Evolutionary conservation across 805 yeast species (phyloP), one percentile per base, ranked within the genome.

Genomic region (Lachancea meyersii): DNA sequence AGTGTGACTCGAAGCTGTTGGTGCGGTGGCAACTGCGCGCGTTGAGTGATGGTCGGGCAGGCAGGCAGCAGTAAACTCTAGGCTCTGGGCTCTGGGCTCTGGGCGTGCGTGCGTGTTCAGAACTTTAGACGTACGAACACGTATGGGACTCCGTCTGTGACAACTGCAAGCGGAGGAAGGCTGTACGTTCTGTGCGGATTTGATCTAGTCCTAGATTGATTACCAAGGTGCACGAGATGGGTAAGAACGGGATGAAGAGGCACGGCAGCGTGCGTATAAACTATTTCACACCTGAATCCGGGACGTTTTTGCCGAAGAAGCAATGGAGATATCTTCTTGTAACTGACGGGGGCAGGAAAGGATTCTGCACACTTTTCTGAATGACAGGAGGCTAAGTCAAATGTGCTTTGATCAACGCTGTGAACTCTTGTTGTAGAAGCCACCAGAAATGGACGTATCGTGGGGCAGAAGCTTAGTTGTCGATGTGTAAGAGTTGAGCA

Each of bases 331-430:
- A n/a, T n/a, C n/a, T n/a, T n/a, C n/a, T n/a, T n/a, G n/a, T n/a
- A n/a, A n/a, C n/a, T n/a, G n/a, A n/a, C n/a, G n/a, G n/a, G n/a
- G 28, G 28, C 28, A 26, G 28, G 13, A 18, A 20, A 19, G 7
- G 11, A 22, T 34, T n/a, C 37, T 34, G 37, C 37, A 34, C 37
- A 34, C 26, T 73, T 93, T 98, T 75, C 98, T 84, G 79, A 93
- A 93, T 67, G 98, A 80, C 64, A 91, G 69, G 28, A 26, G 60
- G 87, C 80, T 44, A 69, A 61, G 35, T 5, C 48, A 80, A 73
- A 65, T 21, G 4, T 27, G 34, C 30, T 18, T 13, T 22, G n/a
- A 21, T 21, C 28, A 26, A 26, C 28, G 13, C 28, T 26, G 28
- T 26, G 18, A 30, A 21, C 28, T 28, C 20, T 26, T 26, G 41